Percentiles rank a stretch among this genome's conserved stretches.
Evolutionary conservation across 306 rosid species (phyloP).

Genomic region (Lithocarpus polystachyus): DNA sequence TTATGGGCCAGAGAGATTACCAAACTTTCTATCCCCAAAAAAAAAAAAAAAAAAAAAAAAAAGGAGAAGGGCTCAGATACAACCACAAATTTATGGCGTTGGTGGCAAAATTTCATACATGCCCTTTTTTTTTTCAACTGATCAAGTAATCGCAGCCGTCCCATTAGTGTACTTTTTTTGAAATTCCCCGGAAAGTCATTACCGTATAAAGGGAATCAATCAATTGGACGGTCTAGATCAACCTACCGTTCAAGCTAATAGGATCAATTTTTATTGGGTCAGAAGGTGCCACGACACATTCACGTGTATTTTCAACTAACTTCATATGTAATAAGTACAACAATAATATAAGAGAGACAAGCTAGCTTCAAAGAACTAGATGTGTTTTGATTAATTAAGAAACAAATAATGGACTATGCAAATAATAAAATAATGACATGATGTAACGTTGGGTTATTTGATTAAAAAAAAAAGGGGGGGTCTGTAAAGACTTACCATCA

Average conservation of each 20-base stretch:
- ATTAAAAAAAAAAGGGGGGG: background rate
- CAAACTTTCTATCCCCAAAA: no score
- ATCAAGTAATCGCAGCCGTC: background rate
- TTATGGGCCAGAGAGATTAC: no score
- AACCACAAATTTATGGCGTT: no score
- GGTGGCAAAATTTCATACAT: background rate
- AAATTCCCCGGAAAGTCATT: background rate
- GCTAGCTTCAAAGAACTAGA: no score
- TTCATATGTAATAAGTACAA: background rate
- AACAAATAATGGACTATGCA: background rate
- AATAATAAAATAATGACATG: background rate
- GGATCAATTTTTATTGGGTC: background rate
- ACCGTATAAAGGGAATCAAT: background rate
- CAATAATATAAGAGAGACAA: background rate
- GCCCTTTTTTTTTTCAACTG: background rate
- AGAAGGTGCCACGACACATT: background rate
- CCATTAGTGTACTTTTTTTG: background rate
- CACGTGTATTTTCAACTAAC: background rate
- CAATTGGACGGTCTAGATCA: background rate
- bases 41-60: no score
- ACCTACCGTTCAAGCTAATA: background rate
- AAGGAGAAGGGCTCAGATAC: no score
- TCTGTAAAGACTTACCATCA: constrained; percentile 50
- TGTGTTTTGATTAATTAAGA: no score
- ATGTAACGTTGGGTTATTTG: background rate